These are phyloP conservation scores for Arctium lappa DNA, from an alignment of 129 eudicot species.

Conservation along the genomic window DNA sequence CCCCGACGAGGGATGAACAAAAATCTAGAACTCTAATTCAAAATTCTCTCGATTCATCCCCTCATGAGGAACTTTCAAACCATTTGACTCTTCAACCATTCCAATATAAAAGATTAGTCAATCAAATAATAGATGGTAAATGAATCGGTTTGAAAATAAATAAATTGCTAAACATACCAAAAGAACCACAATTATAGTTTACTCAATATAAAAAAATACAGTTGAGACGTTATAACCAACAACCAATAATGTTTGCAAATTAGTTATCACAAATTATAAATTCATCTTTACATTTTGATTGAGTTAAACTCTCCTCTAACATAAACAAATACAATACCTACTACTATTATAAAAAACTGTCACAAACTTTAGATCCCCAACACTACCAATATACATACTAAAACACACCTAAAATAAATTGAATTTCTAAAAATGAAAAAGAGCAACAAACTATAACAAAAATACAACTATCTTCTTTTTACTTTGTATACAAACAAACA, in stretches of 20 bases:
- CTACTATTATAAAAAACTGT: not conserved
- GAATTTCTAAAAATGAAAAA: not conserved
- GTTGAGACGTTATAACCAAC: not conserved
- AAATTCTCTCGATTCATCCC: not conserved
- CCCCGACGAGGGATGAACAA: slow-evolving; percentile 1
- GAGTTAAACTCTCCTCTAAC: not conserved
- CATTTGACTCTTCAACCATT: too few relatives aligned
- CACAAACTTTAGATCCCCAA: not conserved
- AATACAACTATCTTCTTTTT: not conserved
- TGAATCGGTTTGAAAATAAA: too few relatives aligned
- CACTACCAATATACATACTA: not conserved
- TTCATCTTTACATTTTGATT: not conserved
- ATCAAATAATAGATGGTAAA: too few relatives aligned
- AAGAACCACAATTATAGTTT: not conserved
- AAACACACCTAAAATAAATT: not conserved
- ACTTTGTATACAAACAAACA: not conserved
- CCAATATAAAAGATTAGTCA: too few relatives aligned
- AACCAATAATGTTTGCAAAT: not conserved
- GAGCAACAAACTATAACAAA: not conserved
- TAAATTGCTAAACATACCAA: not conserved
- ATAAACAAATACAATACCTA: not conserved
- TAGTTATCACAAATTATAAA: not conserved
- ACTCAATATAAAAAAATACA: too few relatives aligned
- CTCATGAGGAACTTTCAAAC: too few relatives aligned
- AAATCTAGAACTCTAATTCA: slow-evolving; percentile 1